phyloP scores from a whole-genome alignment of 2,329 filamentous ascomycete genomes.

The Cladophialophora psammophila region DNA sequence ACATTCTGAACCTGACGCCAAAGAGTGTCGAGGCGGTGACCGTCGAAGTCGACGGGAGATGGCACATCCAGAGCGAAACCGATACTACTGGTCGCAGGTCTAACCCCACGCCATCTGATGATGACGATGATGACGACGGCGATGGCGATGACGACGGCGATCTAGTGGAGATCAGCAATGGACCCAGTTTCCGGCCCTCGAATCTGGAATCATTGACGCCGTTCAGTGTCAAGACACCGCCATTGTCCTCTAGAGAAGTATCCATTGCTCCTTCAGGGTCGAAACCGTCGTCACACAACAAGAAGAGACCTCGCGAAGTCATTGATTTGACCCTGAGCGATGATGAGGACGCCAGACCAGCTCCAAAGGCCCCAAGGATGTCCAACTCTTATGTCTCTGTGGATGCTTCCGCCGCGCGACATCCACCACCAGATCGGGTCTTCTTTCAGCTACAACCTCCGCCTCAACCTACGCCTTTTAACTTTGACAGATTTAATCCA shows the following conservation, averaged over 20 bases:
- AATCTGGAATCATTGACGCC: conserved; percentile 46
- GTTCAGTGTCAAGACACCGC: conserved; percentile 46
- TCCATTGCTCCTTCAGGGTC: conserved; percentile 37
- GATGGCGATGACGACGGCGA: conserved; percentile 59
- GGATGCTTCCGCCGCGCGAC: conserved; percentile 9
- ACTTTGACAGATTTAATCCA: conserved; percentile 25
- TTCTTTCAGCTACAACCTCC: conserved; percentile 29
- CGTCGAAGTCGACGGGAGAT: conserved; percentile 85
- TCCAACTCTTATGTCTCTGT: conserved; percentile 11
- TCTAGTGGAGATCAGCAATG: conserved; percentile 58
- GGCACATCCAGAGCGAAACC: conserved; percentile 54
- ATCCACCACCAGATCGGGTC: conserved; percentile 27
- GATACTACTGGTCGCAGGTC: conserved; percentile 47
- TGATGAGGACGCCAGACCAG: conserved; percentile 55
- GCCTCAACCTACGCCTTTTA: conserved; percentile 17
- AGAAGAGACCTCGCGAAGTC: conserved; percentile 58
- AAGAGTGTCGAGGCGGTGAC: conserved; percentile 81
- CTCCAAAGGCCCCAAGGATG: conserved; percentile 22
- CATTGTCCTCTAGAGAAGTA: conserved; percentile 43
- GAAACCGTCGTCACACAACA: conserved; percentile 36
- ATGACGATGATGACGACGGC: conserved; percentile 55
- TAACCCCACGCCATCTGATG: conserved; percentile 47
- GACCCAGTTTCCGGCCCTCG: conserved; percentile 34
- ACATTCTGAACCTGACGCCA: conserved; percentile 79
- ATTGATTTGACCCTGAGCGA: conserved; percentile 64